Evolutionary conservation across 2,329 filamentous ascomycete species (phyloP), one percentile per base, ranked within the genome.

Genomic region (Phoma sp.): DNA sequence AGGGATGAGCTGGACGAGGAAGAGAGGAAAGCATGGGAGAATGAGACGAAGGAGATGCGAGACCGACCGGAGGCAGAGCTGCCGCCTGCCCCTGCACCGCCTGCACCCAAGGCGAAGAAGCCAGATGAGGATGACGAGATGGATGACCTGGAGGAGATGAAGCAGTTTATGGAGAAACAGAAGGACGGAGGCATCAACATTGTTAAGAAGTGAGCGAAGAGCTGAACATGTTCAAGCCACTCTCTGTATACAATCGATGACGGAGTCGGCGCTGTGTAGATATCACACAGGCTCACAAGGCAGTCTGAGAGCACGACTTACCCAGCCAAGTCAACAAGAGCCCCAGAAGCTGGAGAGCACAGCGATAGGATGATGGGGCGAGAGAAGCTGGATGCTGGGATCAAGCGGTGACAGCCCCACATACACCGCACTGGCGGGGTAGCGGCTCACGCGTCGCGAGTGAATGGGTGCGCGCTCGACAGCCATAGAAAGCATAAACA

Each of bases 1-100:
- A 95, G 93, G 72, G 93, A 93, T 14, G 91, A 89, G 61, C 92
- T 91, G 68, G 95, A 99, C 74, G 87, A 88, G 64, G 78, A 87
- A 56, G 95, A 98, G 80, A 80, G 83, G 53, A 85, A 86, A 68
- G 84, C 88, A 48, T 87, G 88, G 79, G 90, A 93, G 67, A 87
- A 90, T 64, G 90, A 96, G 75, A 86, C 85, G 28, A 87, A 84
- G 65, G 74, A 66, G 12, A 67, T 70, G 67, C 53, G 53, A 12
- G 63, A 67, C 39, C 56, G 62, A 18, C 59, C 65, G 21, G 46
- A 59, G 29, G 58, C 42, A 20, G 37, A 51, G 20, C 37, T 57
- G 14, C 42, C 42, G 14, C 30, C 32, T 15, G 25, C 32, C 18
- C 25, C 46, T 5, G 34, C 29, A 12, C 26, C 54, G 12, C 9